Evolutionary conservation across 106 monocot species (phyloP).

Genomic region (Apostasia shenzhenica): DNA sequence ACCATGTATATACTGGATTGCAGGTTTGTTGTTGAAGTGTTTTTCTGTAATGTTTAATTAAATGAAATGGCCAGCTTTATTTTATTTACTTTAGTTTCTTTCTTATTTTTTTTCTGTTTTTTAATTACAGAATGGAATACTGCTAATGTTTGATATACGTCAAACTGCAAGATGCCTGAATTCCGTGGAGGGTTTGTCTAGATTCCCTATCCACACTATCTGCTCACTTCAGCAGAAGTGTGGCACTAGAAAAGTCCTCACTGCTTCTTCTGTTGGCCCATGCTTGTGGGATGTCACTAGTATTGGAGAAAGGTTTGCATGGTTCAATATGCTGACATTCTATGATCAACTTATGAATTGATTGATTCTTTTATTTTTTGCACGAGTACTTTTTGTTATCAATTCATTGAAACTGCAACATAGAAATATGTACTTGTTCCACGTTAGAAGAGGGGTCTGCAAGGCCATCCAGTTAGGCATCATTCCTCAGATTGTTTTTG

Average conservation of each 20-base stretch:
- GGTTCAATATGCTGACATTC: background rate
- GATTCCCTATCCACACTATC: slow-evolving; percentile 69
- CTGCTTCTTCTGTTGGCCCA: slow-evolving; percentile 81
- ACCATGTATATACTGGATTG: slow-evolving; percentile 85
- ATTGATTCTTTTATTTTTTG: background rate
- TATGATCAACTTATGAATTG: background rate
- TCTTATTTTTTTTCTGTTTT: background rate
- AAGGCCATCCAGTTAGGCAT: too few species aligned
- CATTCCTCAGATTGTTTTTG: too few species aligned
- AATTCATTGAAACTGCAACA: too few species aligned
- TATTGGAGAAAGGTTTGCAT: slow-evolving; percentile 42
- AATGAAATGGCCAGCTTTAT: background rate
- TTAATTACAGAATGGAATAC: slow-evolving; percentile 57
- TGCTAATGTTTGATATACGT: slow-evolving; percentile 79
- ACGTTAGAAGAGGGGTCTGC: too few species aligned
- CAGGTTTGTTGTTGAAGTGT: slow-evolving; percentile 42
- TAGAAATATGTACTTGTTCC: too few species aligned
- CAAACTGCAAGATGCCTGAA: slow-evolving; percentile 57
- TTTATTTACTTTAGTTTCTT: too few species aligned
- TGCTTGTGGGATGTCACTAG: slow-evolving; percentile 60
- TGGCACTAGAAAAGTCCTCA: slow-evolving; percentile 36
- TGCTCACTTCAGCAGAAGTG: slow-evolving; percentile 27
- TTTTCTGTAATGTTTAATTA: background rate
- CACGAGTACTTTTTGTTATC: background rate
- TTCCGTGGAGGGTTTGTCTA: slow-evolving; percentile 47